Percentiles rank a stretch among this genome's conserved stretches.
These are phyloP conservation scores for Xylaria cubensis DNA, from an alignment of 495 filamentous ascomycete genomes.

Conservation along the genomic window DNA sequence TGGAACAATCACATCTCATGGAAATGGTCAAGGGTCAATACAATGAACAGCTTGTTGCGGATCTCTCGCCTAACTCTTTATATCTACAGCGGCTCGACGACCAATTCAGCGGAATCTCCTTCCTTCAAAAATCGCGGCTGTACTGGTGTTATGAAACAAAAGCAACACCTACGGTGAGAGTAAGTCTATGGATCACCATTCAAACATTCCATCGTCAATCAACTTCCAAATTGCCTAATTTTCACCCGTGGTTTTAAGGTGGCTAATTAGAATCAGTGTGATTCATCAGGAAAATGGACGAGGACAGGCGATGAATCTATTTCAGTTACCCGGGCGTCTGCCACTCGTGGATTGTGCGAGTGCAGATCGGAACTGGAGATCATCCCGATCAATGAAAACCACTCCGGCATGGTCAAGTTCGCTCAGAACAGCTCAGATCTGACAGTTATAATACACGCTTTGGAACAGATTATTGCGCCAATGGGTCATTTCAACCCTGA, in stretches of 20 bases:
- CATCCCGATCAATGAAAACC: neutral
- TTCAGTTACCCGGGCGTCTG: neutral
- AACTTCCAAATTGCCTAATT: neutral
- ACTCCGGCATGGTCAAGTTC: neutral
- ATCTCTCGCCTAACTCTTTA: neutral
- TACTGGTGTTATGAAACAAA: neutral
- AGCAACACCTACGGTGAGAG: neutral
- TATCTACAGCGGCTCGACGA: neutral
- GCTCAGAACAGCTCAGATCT: neutral
- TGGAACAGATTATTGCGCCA: neutral
- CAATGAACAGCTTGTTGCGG: constrained; percentile 16
- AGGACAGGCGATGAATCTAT: neutral
- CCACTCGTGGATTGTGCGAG: neutral
- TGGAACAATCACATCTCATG: constrained; percentile 32
- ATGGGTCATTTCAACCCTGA: neutral
- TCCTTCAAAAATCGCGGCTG: neutral
- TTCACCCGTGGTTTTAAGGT: neutral
- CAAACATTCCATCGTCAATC: neutral
- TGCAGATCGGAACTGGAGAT: neutral
- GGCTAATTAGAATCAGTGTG: neutral
- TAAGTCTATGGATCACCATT: neutral
- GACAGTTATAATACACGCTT: neutral
- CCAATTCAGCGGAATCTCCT: neutral
- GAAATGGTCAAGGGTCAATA: constrained; percentile 35
- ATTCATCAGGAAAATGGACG: neutral